These are phyloP conservation scores for Paramarasmius palmivorus DNA, from an alignment of 1,284 basidiomycete genomes.

Conservation along the genomic window DNA sequence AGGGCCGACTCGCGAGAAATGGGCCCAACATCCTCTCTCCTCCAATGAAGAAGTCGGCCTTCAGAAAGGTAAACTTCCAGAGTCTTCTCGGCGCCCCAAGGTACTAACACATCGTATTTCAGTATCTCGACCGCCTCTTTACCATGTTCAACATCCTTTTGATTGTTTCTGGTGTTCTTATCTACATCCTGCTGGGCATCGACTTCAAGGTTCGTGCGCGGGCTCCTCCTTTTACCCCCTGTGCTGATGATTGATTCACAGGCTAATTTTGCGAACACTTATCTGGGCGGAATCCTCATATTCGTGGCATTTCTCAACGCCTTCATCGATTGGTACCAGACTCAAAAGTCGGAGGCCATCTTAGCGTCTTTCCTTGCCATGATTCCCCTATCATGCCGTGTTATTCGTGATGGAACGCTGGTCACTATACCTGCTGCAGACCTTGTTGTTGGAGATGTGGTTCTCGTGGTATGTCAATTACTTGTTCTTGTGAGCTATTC, in stretches of 20 bases:
- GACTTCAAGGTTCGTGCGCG: conserved; percentile 57
- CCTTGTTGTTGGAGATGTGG: conserved; percentile 70
- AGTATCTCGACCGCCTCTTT: conserved; percentile 64
- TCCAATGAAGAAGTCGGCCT: conserved; percentile 65
- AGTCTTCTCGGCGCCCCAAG: conserved; percentile 12
- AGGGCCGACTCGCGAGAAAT: conserved; percentile 49
- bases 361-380: conserved; percentile 70
- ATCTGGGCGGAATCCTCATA: conserved; percentile 69
- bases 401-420: conserved; percentile 62
- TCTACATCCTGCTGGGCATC: conserved; percentile 64
- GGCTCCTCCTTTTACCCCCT: not conserved
- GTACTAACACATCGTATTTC: conserved; percentile 7
- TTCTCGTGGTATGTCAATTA: conserved; percentile 53
- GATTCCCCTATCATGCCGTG: conserved; percentile 68
- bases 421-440: conserved; percentile 59
- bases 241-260: conserved; percentile 22
- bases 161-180: conserved; percentile 61
- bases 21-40: conserved; percentile 65
- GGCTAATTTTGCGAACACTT: conserved; percentile 66
- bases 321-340: conserved; percentile 70
- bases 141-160: conserved; percentile 72
- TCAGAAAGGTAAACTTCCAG: conserved; percentile 50
- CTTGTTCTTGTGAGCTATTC: not conserved
- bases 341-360: conserved; percentile 71
- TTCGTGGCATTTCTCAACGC: conserved; percentile 69